Conservation (phyloP, 192 early-diverging fungal genomes). For the Podila horticola region DNA sequence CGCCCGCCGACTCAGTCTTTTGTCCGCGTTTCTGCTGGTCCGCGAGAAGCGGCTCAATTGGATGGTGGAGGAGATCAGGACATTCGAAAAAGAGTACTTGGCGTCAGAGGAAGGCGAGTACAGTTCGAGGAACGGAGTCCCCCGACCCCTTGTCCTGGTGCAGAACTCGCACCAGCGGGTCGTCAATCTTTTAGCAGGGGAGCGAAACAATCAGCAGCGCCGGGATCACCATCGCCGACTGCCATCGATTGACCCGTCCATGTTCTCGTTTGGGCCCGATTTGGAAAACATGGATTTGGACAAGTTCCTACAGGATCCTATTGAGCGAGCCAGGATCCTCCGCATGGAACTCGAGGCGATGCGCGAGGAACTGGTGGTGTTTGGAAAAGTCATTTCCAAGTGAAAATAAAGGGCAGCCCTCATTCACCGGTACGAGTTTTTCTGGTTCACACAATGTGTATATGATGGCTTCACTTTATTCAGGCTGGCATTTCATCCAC, state of each 20-base stretch:
- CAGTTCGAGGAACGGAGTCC: not conserved
- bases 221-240: not conserved
- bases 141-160: not conserved
- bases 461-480: conserved; percentile 4
- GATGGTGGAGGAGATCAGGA: conserved; percentile 11
- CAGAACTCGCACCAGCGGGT: conserved; percentile 2
- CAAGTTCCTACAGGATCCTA: conserved; percentile 10
- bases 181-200: no score
- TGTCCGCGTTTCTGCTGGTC: conserved; percentile 3
- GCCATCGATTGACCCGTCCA: not conserved
- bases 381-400: not conserved
- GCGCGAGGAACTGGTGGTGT: conserved; percentile 11
- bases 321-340: conserved; percentile 14
- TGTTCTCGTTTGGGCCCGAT: conserved; percentile 20
- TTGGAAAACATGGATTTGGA: conserved; percentile 13
- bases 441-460: not conserved
- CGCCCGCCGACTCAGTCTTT: conserved; percentile 1
- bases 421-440: not conserved
- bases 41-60: conserved; percentile 25
- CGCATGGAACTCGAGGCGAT: conserved; percentile 21
- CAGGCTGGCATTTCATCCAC: no score
- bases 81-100: conserved; percentile 5
- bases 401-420: not conserved
- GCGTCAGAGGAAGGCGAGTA: not conserved
- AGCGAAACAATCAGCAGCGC: not conserved